Conservation (phyloP, 208 protist genomes). For the Blechomonas ayalai region DNA sequence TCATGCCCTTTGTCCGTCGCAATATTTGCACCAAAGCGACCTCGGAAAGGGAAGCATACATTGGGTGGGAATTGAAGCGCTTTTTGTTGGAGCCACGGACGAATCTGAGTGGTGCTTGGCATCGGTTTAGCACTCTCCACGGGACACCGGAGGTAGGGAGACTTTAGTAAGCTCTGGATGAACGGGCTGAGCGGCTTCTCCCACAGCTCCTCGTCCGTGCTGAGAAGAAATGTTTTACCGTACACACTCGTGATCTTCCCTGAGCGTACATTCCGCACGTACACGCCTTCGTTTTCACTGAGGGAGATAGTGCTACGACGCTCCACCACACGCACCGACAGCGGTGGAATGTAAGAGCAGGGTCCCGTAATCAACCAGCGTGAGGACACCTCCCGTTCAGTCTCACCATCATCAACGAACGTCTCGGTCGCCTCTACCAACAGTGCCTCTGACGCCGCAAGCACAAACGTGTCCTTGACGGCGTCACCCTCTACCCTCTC, state of each 20-base stretch:
- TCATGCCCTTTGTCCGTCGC: too few species aligned
- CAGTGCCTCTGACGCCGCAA: slow-evolving; percentile 47
- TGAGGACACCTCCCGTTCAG: slow-evolving; percentile 38
- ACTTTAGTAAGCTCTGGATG: slow-evolving; percentile 38
- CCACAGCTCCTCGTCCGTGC: slow-evolving; percentile 73
- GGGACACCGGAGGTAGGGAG: slow-evolving; percentile 36
- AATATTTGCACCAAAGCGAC: too few species aligned
- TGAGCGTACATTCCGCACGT: slow-evolving; percentile 90
- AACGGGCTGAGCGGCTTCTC: slow-evolving; percentile 49
- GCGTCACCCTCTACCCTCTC: slow-evolving; percentile 28
- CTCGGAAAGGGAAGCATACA: too few species aligned
- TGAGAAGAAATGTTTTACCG: slow-evolving; percentile 53
- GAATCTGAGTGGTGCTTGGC: too few species aligned
- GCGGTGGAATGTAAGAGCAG: slow-evolving; percentile 84
- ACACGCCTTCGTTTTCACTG: slow-evolving; percentile 93
- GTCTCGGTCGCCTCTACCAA: slow-evolving; percentile 41
- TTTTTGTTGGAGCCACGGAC: background rate
- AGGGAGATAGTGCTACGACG: slow-evolving; percentile 80
- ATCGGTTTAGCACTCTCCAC: slow-evolving; percentile 8
- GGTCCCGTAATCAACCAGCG: slow-evolving; percentile 94
- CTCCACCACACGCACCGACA: slow-evolving; percentile 89
- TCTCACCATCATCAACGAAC: slow-evolving; percentile 21
- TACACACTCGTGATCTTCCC: slow-evolving; percentile 53
- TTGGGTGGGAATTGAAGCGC: too few species aligned
- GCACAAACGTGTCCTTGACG: slow-evolving; percentile 21